phyloP scores from a whole-genome alignment of 2,329 filamentous ascomycete genomes.

The Fusarium palustre region DNA sequence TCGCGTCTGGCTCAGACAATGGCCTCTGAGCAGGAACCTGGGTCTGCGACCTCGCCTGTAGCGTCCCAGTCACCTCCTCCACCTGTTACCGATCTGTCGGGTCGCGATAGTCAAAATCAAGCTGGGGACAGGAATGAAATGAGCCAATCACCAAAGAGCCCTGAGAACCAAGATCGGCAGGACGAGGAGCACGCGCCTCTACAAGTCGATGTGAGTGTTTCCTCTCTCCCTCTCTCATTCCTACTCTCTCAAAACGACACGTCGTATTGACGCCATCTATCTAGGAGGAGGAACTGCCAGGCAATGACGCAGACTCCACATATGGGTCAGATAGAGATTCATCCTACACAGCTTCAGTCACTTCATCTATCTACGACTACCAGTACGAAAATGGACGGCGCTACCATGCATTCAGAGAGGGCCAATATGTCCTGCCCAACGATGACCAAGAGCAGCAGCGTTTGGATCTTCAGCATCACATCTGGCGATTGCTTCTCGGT shows the following conservation, averaged over 20 bases:
- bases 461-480: conserved; percentile 54
- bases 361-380: conserved; percentile 59
- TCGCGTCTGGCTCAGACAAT: background rate
- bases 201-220: conserved; percentile 31
- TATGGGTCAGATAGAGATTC: conserved; percentile 51
- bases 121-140: background rate
- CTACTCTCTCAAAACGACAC: too few relatives aligned
- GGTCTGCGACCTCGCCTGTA: background rate
- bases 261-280: background rate
- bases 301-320: conserved; percentile 50
- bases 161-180: background rate
- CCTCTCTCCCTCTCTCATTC: background rate
- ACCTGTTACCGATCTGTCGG: conserved; percentile 23
- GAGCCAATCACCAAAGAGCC: conserved; percentile 1
- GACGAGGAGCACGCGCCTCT: conserved; percentile 20
- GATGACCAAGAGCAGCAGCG: conserved; percentile 53
- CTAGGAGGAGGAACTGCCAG: conserved; percentile 37
- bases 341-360: conserved; percentile 51
- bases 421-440: conserved; percentile 48
- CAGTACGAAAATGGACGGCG: conserved; percentile 50
- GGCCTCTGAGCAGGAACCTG: background rate
- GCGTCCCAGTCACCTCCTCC: conserved; percentile 2
- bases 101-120: background rate
- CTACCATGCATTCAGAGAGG: conserved; percentile 51
- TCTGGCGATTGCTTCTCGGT: conserved; percentile 46